Evolutionary conservation across 1,284 basidiomycete species (phyloP).

Genomic region (Tremellales sp.): DNA sequence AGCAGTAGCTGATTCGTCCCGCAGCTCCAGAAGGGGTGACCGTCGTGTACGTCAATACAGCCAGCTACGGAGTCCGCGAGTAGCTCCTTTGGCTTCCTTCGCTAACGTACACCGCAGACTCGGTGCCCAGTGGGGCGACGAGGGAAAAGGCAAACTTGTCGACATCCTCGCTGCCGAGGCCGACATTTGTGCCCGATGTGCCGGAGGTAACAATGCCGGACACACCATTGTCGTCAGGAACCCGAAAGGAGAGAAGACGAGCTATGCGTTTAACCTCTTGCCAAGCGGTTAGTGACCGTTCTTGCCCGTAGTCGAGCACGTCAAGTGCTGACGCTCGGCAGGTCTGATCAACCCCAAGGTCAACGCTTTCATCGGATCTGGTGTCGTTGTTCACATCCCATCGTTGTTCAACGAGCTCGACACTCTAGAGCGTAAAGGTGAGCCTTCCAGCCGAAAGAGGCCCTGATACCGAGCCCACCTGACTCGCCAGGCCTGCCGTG

Average conservation of each 20-base stretch:
- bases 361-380: constrained; percentile 83
- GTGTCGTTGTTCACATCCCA: constrained; percentile 92
- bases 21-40: constrained; percentile 38
- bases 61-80: too few species aligned
- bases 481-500: constrained; percentile 73
- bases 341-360: constrained; percentile 88
- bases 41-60: constrained; percentile 39
- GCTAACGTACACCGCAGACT: constrained; percentile 50
- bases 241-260: constrained; percentile 65
- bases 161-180: constrained; percentile 83
- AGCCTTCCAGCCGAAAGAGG: constrained; percentile 18
- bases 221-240: constrained; percentile 91
- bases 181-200: constrained; percentile 93
- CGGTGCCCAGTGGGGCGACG: constrained; percentile 91
- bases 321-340: constrained; percentile 37
- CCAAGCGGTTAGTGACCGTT: constrained; percentile 69
- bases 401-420: constrained; percentile 94
- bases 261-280: constrained; percentile 92
- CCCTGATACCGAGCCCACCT: not conserved
- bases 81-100: constrained; percentile 1
- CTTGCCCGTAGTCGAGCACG: not conserved
- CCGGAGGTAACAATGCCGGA: constrained; percentile 97
- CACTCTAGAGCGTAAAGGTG: constrained; percentile 78
- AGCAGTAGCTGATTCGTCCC: not conserved
- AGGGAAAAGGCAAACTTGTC: constrained; percentile 93